Base-by-base conservation (phyloP, 1,284 basidiomycete genomes). In the Clitocybe nebularis region DNA sequence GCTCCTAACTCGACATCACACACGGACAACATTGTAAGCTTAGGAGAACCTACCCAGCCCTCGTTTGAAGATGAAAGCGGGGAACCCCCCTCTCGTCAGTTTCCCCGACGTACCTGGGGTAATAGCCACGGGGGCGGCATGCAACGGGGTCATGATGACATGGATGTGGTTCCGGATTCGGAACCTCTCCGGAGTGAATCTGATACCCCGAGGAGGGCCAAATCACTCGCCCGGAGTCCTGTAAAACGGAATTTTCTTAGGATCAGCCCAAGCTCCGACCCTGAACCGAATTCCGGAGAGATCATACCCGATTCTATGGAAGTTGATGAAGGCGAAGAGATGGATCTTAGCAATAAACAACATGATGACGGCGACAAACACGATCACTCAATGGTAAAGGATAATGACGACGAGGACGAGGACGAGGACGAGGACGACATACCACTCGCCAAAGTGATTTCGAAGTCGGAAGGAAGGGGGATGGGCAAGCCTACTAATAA, bases 111-210 rank as follows among this genome's bases (percentile, higher is more conserved):
- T 40, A 23, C 29, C 29, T 17, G 13, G 6, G 14, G 29, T 16
- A 13, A 3, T 14, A 16, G 19, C 11, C 11, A 16, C 5, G 29
- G 19, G 6, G 19, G 7, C 11, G 11, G 6, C 19, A 32, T 32
- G 29, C 29, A 32, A 16, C 14, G 3, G 29, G 4, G 14, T 3
- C 29, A 16, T 8, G 43, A 57, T 33, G 63, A 66, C 39, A 62
- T 66, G 52, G 72, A 74, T 35, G 40, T 79, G 39, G 63, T 83
- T 13, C 78, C 79, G 3, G 80, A 81, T 52, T 81, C 77, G 5
- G 77, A 80, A 44, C 73, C 76, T 28, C 45, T 51, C 7, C 56
- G 52, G 10, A 54, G 48, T n/a, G 29, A 32, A 9, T 16, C 29
- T 32, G 25, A 20, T 26, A 8, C 17, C 8, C 13, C 36, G 7